Conservation (phyloP, 2,329 filamentous ascomycete genomes). For the Trichoderma sp. region DNA sequence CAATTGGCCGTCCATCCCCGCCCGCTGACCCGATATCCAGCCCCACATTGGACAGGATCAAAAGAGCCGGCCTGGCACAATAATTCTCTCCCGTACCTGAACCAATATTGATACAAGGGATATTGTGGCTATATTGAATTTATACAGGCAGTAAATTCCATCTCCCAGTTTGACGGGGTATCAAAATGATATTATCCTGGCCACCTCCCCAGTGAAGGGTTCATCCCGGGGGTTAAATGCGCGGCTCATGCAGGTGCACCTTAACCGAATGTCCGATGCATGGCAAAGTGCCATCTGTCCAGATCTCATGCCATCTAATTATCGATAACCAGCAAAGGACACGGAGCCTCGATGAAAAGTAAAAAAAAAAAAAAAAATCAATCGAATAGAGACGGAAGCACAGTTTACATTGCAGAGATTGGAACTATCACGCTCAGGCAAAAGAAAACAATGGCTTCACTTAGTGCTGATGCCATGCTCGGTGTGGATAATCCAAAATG, state of each 20-base stretch:
- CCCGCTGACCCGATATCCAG: not conserved
- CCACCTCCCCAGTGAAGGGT: not conserved
- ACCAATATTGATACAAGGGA: not conserved
- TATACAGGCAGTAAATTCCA: not conserved
- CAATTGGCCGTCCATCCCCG: not conserved
- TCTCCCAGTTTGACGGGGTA: not conserved
- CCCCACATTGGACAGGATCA: not conserved
- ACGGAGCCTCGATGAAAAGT: not conserved
- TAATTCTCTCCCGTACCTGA: not conserved
- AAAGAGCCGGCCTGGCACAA: not conserved
- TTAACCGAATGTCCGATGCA: not conserved
- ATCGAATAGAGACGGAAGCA: not conserved
- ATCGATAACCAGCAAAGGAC: not conserved
- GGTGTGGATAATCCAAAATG: not conserved
- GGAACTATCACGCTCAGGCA: not conserved
- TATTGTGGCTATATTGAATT: conserved; percentile 2
- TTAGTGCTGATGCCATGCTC: not conserved
- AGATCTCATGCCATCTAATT: not conserved
- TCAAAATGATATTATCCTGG: not conserved
- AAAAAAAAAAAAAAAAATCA: not conserved
- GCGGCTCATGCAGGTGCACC: not conserved
- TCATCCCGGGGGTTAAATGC: not conserved
- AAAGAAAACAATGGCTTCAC: not conserved
- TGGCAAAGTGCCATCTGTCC: not conserved
- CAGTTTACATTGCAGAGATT: not conserved